Base-by-base conservation (phyloP, 371 early-diverging fungal species). In the Coemansia sp. region DNA sequence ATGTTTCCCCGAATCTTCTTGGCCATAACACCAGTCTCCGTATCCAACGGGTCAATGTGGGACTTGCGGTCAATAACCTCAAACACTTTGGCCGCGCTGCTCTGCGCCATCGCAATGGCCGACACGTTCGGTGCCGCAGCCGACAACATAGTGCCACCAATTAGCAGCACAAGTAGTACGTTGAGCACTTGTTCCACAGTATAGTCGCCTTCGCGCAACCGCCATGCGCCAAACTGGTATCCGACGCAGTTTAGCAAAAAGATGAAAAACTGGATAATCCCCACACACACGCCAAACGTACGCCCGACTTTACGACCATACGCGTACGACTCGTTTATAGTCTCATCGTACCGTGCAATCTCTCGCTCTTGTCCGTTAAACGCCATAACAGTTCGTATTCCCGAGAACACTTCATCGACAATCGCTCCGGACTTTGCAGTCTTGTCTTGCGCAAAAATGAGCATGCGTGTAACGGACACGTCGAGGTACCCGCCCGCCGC, bases 321-420 rank as follows among this genome's bases (percentile, higher is more conserved):
- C 39, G 26, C 0, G 54, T 77, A 78, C 14, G 82, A 83, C 21
- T 79, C 71, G 7, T 80, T 60, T 40, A 85, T 72, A 56, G 78
- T 76, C 21, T 66, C 63, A 39, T 72, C 59, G 77, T 89, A 92
- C 16, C 82, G 66, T 1, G 63, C 61, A 2, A 82, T 67, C 77
- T 88, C 86, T 47, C 84, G 81, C 27, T 81, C 67, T 71, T 90
- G 91, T 31, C 88, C 87, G 61, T 88, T 90, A 18, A 97, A 81
- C 4, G 90, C 80, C 40, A 87, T 85, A n/a, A 97, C 93, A 4
- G 96, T 95, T 47, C 95, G 88, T 63, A 97, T 90, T 78, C 88
- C 85, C 10, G 86, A 48, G 21, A 94, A 79, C 0, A 84, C 88
- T 69, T 94, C 90, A 79, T 89, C 87, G 62, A 86, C 82, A 55